Base-by-base conservation (phyloP, 345 rosid genomes). In the Psidium guajava region DNA sequence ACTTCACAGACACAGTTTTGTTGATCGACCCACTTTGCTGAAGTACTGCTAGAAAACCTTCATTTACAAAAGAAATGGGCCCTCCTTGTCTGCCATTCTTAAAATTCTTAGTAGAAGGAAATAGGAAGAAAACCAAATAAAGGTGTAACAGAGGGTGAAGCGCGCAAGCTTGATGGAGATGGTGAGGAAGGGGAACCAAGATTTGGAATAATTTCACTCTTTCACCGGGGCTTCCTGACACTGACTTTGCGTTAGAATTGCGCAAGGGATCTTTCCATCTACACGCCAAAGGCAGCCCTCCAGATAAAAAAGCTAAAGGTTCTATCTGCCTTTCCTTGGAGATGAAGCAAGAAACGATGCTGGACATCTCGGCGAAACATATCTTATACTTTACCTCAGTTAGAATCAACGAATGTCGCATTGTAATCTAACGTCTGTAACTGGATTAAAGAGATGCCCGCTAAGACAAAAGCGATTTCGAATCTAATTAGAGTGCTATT, bases 41-140 rank as follows among this genome's bases (percentile, higher is more conserved):
- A 32, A n/a, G 32, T n/a, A 4, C 12, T 25, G 69, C 69, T 1
- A n/a, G 32, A 11, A 0, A 8, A 0, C 25, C 8, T 2, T 58
- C 28, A 25, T 57, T 57, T 2, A 11, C 20, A 24, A 57, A 25
- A 57, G 59, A 24, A 25, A 11, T 57, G 28, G 15, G 28, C 56
- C 28, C 44, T 42, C 7, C 58, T 21, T 55, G 58, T 55, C 58
- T 55, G n/a, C 58, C 58, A 22, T 55, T 55, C 22, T 21, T 55
- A 55, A 40, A 40, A 40, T 40, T 40, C 42, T 40, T 40, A 40
- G 58, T 9, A 22, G n/a, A 55, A 8, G 58, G n/a, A 55, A 55
- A 22, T 22, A 55, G 15, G n/a, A 22, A 22, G 22, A 55, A 11
- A 3, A 22, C 8, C 8, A 8, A 5, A 42, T 42, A 42, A 22